Conservation (phyloP, 2,329 filamentous ascomycete species). For the Escovopsis sp. region DNA sequence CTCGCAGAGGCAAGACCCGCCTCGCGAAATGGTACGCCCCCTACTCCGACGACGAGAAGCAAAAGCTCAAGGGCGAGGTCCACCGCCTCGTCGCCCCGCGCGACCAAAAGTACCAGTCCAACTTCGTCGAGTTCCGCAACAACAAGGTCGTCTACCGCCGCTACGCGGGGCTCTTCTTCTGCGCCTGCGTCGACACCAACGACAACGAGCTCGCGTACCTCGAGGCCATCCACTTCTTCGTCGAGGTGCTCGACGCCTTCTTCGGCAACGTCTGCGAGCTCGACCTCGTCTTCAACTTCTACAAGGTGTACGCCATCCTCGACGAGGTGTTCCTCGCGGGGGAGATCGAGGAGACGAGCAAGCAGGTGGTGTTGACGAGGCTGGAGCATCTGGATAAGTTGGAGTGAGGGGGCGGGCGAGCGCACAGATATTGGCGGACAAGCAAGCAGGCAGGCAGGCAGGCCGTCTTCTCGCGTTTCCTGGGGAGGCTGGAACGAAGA, state of each 20-base stretch:
- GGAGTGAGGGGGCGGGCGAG: conserved; percentile 37
- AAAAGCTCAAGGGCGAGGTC: conserved; percentile 97
- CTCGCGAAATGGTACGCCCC: conserved; percentile 98
- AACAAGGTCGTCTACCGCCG: conserved; percentile 96
- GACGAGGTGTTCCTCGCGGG: conserved; percentile 96
- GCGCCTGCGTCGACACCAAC: conserved; percentile 96
- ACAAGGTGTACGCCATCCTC: conserved; percentile 90
- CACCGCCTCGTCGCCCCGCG: conserved; percentile 94
- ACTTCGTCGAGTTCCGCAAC: conserved; percentile 93
- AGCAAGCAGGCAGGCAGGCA: no score
- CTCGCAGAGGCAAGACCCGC: conserved; percentile 79
- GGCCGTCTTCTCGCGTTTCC: no score
- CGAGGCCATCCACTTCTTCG: conserved; percentile 98
- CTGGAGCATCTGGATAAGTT: conserved; percentile 93
- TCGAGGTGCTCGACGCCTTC: conserved; percentile 95
- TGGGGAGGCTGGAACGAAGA: no score
- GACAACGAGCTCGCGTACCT: conserved; percentile 96
- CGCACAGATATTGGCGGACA: no score
- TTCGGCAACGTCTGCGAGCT: conserved; percentile 98
- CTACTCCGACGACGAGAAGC: conserved; percentile 97
- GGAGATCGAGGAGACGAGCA: conserved; percentile 97
- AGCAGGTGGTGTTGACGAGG: conserved; percentile 88
- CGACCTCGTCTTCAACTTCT: conserved; percentile 73
- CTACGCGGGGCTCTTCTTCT: conserved; percentile 97
- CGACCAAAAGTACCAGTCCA: conserved; percentile 98